Evolutionary conservation across 768 basidiomycete genomes (phyloP), one percentile per base, ranked within the genome.

Genomic region (Boletus patriciae): DNA sequence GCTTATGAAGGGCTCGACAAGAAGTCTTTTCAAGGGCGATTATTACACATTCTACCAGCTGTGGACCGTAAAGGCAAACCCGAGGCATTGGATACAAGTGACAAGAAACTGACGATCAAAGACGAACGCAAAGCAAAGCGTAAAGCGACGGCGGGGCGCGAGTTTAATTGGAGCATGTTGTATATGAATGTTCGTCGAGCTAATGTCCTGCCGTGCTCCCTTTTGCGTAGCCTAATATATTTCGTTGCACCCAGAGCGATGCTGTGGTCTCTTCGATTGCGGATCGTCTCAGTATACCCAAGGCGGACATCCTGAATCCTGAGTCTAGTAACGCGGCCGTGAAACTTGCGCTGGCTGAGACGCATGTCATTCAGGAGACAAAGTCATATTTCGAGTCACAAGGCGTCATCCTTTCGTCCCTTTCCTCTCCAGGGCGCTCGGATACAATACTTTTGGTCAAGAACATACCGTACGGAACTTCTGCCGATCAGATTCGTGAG

Each of bases 311-410:
- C 23, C 79, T 98, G 53, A 92, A 92, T 68, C 86, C 92, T 0
- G 90, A 93, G 56, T 84, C 84, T 1, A 83, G 83, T 34, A 87
- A 87, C 59, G 84, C 90, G 1, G 94, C 96, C 3, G 94, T 98
- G 55, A 97, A 95, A 70, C 85, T 98, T 38, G 96, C 97, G 0
- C 78, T 98, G 38, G 96, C 97, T 0, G 97, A 99, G 73, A 97
- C 97, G 18, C 92, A 94, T 63, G 85, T 98, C 71, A 94, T 99
- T 55, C 84, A 90, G 57, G 96, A 98, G 71, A 98, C 95, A 1
- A 97, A 96, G 67, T 73, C 85, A 0, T 97, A 92, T 71, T 83
- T 98, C 18, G 92, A 94, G 67, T 79, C 82, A 3, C 84, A 90
- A 54, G 88, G 88, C 16, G 84, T 90, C 54, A 68, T 84, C 19